Conservation (phyloP, 257 asterid genomes). For the Solanum pinnatisectum region DNA sequence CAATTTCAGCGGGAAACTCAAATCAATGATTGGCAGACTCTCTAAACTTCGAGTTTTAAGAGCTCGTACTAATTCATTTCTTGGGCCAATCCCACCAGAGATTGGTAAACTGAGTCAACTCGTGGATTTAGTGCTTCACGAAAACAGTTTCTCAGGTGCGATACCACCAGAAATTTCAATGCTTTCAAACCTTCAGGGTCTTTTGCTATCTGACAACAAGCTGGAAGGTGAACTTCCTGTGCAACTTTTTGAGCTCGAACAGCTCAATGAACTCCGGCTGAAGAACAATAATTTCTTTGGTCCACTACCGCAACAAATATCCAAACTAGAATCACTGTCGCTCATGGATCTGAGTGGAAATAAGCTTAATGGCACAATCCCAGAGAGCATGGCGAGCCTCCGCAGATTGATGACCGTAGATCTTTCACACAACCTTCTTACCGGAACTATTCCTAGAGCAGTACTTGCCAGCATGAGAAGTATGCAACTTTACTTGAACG, state of each 20-base stretch:
- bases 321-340: constrained; percentile 38
- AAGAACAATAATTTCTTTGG: constrained; percentile 42
- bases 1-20: constrained; percentile 32
- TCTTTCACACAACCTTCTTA: constrained; percentile 49
- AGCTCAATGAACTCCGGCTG: constrained; percentile 42
- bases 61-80: constrained; percentile 18
- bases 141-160: constrained; percentile 47
- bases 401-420: constrained; percentile 32
- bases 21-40: constrained; percentile 37
- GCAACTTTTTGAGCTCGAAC: constrained; percentile 39
- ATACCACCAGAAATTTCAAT: constrained; percentile 50
- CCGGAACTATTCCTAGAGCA: constrained; percentile 38
- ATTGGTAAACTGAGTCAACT: constrained; percentile 45
- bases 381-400: constrained; percentile 34
- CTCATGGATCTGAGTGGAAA: constrained; percentile 57
- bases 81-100: constrained; percentile 56
- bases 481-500: constrained; percentile 53
- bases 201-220: constrained; percentile 28
- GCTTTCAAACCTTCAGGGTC: constrained; percentile 55
- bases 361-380: constrained; percentile 57
- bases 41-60: constrained; percentile 32
- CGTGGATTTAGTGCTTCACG: constrained; percentile 30
- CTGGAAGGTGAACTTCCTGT: constrained; percentile 53
- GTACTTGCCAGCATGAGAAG: constrained; percentile 44
- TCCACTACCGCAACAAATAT: constrained; percentile 40